Conservation (phyloP, 1,284 basidiomycete genomes). For the Melampsora abietis-canadensis region DNA sequence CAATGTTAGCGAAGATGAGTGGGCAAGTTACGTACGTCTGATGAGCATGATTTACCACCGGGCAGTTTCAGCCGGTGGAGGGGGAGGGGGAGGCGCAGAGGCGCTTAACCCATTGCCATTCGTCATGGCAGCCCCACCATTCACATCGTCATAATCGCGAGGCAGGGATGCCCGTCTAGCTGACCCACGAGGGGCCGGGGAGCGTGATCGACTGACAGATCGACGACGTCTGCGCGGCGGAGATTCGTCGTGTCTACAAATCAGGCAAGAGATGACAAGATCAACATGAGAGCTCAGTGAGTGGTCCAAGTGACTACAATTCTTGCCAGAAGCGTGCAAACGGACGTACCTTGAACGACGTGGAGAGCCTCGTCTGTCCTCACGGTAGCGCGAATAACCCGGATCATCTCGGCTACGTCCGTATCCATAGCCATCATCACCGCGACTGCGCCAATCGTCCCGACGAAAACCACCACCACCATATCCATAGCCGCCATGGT, state of each 20-base stretch:
- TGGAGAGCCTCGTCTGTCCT: slow-evolving; percentile 33
- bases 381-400: slow-evolving; percentile 25
- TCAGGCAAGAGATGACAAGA: neutral
- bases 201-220: slow-evolving; percentile 28
- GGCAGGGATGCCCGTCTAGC: slow-evolving; percentile 17
- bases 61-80: slow-evolving; percentile 29
- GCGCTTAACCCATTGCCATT: slow-evolving; percentile 35
- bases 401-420: slow-evolving; percentile 21
- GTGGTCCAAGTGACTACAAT: neutral
- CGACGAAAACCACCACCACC: slow-evolving; percentile 46
- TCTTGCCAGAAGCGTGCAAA: neutral
- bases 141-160: slow-evolving; percentile 30
- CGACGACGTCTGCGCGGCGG: slow-evolving; percentile 30
- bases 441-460: slow-evolving; percentile 46
- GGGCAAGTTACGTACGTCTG: neutral
- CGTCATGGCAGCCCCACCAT: slow-evolving; percentile 15
- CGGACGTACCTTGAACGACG: slow-evolving; percentile 29
- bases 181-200: slow-evolving; percentile 20
- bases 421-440: slow-evolving; percentile 30
- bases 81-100: slow-evolving; percentile 32
- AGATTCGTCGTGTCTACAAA: slow-evolving; percentile 26
- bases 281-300: neutral
- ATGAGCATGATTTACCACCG: slow-evolving; percentile 28
- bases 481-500: slow-evolving; percentile 46
- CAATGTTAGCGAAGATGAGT: too few relatives aligned